Evolutionary conservation across 805 yeast genomes (phyloP), one percentile per base, ranked within the genome.

Genomic region (Saccharomycopsis sp.): DNA sequence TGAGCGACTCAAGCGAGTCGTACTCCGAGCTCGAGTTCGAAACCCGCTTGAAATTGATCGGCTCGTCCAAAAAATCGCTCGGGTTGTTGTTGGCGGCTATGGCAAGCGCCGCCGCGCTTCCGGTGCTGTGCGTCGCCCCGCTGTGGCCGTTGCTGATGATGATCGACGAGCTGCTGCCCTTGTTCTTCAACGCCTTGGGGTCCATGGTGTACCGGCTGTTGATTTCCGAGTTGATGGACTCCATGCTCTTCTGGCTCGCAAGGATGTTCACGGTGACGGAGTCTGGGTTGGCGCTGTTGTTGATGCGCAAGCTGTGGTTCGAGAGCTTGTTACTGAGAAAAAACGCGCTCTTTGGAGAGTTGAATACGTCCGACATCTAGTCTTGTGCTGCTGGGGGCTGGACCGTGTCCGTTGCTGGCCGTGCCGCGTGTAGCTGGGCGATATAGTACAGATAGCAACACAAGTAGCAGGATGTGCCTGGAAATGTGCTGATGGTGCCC

Each of bases 41-140:
- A 1, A 75, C 76, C 51, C 78, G 67, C 24, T 73, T 74, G 61
- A 75, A 72, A 56, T 70, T 71, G 20, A 75, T 71, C 7, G 78
- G 76, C 24, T 73, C 75, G 61, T 74, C 76, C 24, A 73, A 60
- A 2, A 74, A 67, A 55, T 65, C 53, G 12, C 47, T 40, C 18
- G 46, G 23, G 40, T 59, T 59, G 2, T 29, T 16, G 14, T 24
- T 18, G 21, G 52, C 46, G 34, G 56, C 52, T 20, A 55, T 55
- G 7, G 52, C 21, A 18, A 56, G 51, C 16, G 53, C 53, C 16
- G 58, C 58, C 12, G 61, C 48, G 21, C 48, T 44, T 7, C 48
- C 21, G 21, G 50, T 34, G 41, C 57, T 59, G 2, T 29, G 16
- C 5, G 34, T n/a, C 29, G 8, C 15, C 50, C 53, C 18, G 53